Base-by-base conservation (phyloP, 208 protist genomes). In the Strigomonas culicis region DNA sequence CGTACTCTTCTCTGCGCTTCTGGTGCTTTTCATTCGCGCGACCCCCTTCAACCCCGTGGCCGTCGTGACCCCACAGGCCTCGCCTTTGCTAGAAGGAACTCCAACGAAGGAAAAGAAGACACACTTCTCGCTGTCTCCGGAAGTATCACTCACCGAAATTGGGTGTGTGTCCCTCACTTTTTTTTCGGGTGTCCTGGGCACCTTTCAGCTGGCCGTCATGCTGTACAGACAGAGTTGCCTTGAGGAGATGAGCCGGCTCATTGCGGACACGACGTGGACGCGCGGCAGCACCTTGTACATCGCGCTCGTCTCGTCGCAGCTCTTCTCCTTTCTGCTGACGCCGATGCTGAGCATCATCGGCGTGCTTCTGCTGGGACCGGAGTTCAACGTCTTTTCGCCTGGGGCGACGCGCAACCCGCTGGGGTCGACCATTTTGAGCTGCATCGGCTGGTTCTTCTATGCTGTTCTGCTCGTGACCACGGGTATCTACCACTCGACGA, bases 361-460 rank as follows among this genome's bases (percentile, higher is more conserved):
- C 2, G 65, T 63, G 7, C 59, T 79, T 19, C 68, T 92, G 49
- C 76, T 89, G 50, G 80, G 74, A 10, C 74, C 77, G 2, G 49
- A 51, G 4, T 89, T 84, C 53, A 64, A 62, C 53, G 64, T 87
- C 24, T 72, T 87, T 19, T 27, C 19, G 46, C 17, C 43, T 36
- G 22, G 59, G 64, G 27, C 70, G 73, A 57, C 49, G 46, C 53
- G 44, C 52, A 71, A 57, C 4, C n/a, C n/a, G n/a, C n/a, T n/a
- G n/a, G n/a, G n/a, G 52, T 73, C 7, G 53, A 72, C 28, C 83
- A 88, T 60, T 39, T 92, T 28, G 24, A 81, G 46, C 50, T 89
- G n/a, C 88, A 94, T 76, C 17, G 73, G 79, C 61, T 88, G 73
- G 73, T 63, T 81, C 4, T 71, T 79, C 21, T 94, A 86, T 75